Percentiles rank a stretch among this genome's conserved stretches.
phyloP scores from a whole-genome alignment of 1,284 basidiomycete genomes.

The Sanguinoderma infundibulare region DNA sequence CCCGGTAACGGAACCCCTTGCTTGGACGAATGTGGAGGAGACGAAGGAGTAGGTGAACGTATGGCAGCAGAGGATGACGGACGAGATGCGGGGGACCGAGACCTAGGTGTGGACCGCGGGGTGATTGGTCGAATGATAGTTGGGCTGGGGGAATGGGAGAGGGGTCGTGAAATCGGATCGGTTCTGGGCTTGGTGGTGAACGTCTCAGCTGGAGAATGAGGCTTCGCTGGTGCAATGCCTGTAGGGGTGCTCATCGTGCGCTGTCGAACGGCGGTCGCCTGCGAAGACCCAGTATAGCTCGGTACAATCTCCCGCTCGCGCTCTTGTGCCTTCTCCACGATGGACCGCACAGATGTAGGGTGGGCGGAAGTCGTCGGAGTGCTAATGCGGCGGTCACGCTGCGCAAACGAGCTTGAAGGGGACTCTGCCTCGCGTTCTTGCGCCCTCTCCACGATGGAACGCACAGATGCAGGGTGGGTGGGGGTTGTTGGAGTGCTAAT shows the following conservation, averaged over 20 bases:
- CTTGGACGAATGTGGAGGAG: constrained; percentile 41
- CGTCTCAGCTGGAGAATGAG: constrained; percentile 9
- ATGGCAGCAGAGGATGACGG: constrained; percentile 26
- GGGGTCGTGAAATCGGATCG: constrained; percentile 16
- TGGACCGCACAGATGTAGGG: constrained; percentile 16
- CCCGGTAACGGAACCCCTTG: constrained; percentile 46
- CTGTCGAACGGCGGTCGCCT: constrained; percentile 34
- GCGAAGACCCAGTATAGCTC: constrained; percentile 24
- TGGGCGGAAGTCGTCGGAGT: constrained; percentile 26
- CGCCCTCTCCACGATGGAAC: constrained; percentile 40
- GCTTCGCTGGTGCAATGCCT: constrained; percentile 15
- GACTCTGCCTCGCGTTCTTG: constrained; percentile 18
- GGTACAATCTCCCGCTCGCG: constrained; percentile 26
- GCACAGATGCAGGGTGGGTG: constrained; percentile 28
- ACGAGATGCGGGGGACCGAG: constrained; percentile 28
- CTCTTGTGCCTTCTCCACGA: constrained; percentile 3
- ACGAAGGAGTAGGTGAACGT: constrained; percentile 37
- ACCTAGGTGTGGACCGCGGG: constrained; percentile 14
- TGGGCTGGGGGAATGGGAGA: constrained; percentile 23
- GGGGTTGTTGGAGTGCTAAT: constrained; percentile 40
- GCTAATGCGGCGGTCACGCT: constrained; percentile 39
- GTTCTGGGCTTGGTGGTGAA: constrained; percentile 16
- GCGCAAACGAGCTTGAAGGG: constrained; percentile 13
- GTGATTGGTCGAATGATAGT: constrained; percentile 19
- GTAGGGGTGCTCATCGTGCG: constrained; percentile 43